Evolutionary conservation across 768 basidiomycete genomes (phyloP).

Genomic region (Pleurotus eryngii): DNA sequence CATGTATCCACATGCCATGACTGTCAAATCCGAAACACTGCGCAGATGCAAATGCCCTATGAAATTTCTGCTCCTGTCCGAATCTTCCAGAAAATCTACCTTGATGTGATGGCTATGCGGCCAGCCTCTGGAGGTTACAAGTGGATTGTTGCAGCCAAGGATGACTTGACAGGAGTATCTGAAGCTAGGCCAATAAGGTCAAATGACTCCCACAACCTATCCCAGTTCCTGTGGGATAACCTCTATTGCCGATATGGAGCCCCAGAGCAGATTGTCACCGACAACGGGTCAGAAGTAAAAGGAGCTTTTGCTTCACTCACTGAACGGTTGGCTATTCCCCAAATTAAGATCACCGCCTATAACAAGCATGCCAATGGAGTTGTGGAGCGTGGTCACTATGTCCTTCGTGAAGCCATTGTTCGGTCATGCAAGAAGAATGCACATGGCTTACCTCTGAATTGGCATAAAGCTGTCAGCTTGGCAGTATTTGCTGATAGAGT

Average conservation of each 20-base stretch:
- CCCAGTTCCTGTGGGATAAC: constrained; percentile 28
- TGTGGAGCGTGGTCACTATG: constrained; percentile 30
- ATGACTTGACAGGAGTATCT: constrained; percentile 25
- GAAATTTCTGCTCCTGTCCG: constrained; percentile 5
- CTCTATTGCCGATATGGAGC: constrained; percentile 30
- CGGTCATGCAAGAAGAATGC: neutral
- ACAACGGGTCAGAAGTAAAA: constrained; percentile 24
- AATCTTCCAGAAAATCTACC: constrained; percentile 19
- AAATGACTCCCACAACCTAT: constrained; percentile 12
- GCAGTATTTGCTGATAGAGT: constrained; percentile 17
- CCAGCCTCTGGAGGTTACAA: constrained; percentile 13
- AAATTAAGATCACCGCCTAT: constrained; percentile 29
- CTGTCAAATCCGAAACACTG: constrained; percentile 18
- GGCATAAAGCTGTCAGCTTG: neutral
- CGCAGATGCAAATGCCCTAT: constrained; percentile 14
- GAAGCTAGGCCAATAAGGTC: constrained; percentile 24
- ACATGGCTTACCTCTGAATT: neutral
- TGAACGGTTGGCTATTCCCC: constrained; percentile 13
- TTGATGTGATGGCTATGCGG: constrained; percentile 26
- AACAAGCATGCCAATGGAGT: constrained; percentile 34
- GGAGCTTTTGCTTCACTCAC: constrained; percentile 15
- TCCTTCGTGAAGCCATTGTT: constrained; percentile 26
- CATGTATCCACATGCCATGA: constrained; percentile 22
- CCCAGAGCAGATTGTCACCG: constrained; percentile 21
- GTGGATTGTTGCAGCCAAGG: constrained; percentile 22